Conservation (phyloP, 106 monocot genomes). For the Dendrobium huoshanense region DNA sequence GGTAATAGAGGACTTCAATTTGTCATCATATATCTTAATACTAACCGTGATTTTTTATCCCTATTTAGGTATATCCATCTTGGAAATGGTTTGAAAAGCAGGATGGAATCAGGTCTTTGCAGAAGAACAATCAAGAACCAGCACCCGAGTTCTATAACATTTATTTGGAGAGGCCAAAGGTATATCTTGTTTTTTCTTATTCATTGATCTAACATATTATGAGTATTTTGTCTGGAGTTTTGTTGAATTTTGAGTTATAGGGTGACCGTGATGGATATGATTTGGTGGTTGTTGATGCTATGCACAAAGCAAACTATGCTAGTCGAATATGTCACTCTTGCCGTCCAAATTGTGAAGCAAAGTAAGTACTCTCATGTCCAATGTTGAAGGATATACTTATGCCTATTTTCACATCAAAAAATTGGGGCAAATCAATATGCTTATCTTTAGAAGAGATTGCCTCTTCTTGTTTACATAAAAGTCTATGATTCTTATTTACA, state of each 20-base stretch:
- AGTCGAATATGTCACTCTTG: slow-evolving; percentile 99
- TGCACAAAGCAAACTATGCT: slow-evolving; percentile 99
- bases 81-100: slow-evolving; percentile 99
- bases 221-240: neutral
- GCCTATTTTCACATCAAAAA: neutral
- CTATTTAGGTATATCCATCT: slow-evolving; percentile 80
- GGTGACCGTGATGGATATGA: slow-evolving; percentile 99
- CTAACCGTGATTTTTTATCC: neutral
- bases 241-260: slow-evolving; percentile 30
- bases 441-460: neutral
- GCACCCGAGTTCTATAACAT: slow-evolving; percentile 98
- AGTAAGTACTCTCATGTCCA: slow-evolving; percentile 44
- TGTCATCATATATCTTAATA: neutral
- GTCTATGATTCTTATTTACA: neutral
- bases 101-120: slow-evolving; percentile 88
- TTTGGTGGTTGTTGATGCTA: slow-evolving; percentile 97
- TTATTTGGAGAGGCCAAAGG: slow-evolving; percentile 96
- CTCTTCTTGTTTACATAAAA: neutral
- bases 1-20: neutral
- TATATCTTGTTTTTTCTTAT: neutral
- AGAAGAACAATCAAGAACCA: slow-evolving; percentile 84
- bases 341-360: slow-evolving; percentile 97
- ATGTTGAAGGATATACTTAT: slow-evolving; percentile 1
- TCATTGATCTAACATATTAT: neutral
- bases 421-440: neutral